Conservation (phyloP, 148 eudicot species). For the Arbutus unedo region DNA sequence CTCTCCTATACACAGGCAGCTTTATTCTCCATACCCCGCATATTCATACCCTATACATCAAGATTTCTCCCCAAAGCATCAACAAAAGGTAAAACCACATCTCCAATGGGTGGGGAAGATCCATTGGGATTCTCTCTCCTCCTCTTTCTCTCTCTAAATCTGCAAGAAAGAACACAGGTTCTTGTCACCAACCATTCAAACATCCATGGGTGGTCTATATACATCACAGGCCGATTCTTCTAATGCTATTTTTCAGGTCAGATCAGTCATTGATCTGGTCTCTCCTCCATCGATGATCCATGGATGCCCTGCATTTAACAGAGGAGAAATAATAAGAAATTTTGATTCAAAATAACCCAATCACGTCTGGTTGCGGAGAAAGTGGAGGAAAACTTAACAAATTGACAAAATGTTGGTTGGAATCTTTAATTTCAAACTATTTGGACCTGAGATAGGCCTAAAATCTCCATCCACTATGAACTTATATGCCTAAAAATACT, state of each 20-base stretch:
- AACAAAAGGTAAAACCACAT: not conserved
- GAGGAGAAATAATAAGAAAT: not conserved
- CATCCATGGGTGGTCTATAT: not conserved
- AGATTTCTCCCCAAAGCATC: not conserved
- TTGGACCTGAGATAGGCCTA: not conserved
- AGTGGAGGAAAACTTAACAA: not conserved
- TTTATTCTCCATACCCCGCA: not conserved
- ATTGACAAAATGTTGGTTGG: not conserved
- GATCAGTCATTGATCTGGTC: slow-evolving; percentile 26
- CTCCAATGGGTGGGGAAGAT: not conserved
- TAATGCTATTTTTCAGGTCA: slow-evolving; percentile 16
- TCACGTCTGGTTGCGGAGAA: not conserved
- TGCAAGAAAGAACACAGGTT: not conserved
- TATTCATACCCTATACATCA: not conserved
- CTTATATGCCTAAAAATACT: not conserved
- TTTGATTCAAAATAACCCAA: not conserved
- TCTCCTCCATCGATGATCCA: slow-evolving; percentile 71
- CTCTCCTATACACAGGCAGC: not conserved
- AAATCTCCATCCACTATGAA: not conserved
- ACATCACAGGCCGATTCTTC: not conserved
- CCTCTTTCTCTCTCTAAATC: not conserved
- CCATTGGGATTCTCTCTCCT: not conserved
- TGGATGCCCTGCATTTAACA: slow-evolving; percentile 61
- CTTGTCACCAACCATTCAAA: not conserved
- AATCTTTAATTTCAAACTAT: not conserved